Conservation (phyloP, 2,329 filamentous ascomycete genomes). For the Lachnellula suecica region DNA sequence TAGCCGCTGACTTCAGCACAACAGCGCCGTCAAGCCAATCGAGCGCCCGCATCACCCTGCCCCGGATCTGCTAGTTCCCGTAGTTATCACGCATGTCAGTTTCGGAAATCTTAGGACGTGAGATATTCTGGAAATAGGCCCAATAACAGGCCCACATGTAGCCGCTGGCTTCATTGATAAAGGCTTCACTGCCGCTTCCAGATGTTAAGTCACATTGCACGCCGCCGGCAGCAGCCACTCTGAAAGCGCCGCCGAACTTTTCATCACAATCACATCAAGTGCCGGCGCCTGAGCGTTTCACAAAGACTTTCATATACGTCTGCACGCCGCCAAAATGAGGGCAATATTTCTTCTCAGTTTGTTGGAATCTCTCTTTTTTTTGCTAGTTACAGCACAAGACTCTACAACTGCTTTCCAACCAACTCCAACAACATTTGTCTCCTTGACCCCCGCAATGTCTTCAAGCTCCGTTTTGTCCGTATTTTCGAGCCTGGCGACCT, state of each 20-base stretch:
- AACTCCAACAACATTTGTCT: slow-evolving; percentile 20
- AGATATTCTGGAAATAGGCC: slow-evolving; percentile 15
- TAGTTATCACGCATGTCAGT: slow-evolving; percentile 21
- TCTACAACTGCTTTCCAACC: slow-evolving; percentile 13
- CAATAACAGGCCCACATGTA: slow-evolving; percentile 28
- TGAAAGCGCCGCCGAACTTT: slow-evolving; percentile 11
- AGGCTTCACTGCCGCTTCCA: slow-evolving; percentile 16
- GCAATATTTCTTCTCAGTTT: slow-evolving; percentile 23
- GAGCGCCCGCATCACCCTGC: background rate
- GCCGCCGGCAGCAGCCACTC: slow-evolving; percentile 10
- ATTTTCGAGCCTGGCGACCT: slow-evolving; percentile 30
- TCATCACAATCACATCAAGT: slow-evolving; percentile 22
- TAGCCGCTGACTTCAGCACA: slow-evolving; percentile 18
- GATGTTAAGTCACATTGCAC: slow-evolving; percentile 16
- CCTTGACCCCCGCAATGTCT: slow-evolving; percentile 32
- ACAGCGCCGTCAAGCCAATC: slow-evolving; percentile 15
- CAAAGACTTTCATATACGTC: slow-evolving; percentile 14
- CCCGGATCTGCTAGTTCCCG: slow-evolving; percentile 10
- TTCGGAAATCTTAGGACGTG: slow-evolving; percentile 14
- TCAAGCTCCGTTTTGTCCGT: slow-evolving; percentile 30
- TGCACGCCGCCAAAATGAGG: slow-evolving; percentile 24
- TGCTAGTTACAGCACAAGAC: slow-evolving; percentile 24
- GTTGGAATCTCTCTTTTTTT: slow-evolving; percentile 22
- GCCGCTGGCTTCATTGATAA: slow-evolving; percentile 21
- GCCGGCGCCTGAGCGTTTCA: slow-evolving; percentile 16